These are phyloP conservation scores for Lactifluus piperatus DNA, from an alignment of 768 basidiomycete species.

Conservation along the genomic window DNA sequence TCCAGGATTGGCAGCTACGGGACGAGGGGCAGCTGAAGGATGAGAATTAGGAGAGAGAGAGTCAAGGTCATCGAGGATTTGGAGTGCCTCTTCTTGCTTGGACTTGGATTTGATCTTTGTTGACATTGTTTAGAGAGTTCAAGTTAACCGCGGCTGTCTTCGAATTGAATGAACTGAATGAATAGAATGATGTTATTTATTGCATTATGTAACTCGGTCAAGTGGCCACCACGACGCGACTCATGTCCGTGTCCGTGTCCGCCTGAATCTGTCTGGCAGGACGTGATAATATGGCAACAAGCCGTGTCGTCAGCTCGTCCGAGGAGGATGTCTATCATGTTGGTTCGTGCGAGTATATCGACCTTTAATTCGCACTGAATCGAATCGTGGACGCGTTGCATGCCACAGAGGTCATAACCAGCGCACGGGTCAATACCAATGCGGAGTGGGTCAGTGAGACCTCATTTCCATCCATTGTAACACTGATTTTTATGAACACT, in stretches of 20 bases:
- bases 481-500: not conserved
- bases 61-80: conserved; percentile 92
- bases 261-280: not conserved
- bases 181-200: too few relatives aligned
- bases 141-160: too few relatives aligned
- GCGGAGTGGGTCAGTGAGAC: conserved; percentile 42
- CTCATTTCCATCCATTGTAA: not conserved
- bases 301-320: not conserved
- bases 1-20: conserved; percentile 36
- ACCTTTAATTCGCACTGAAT: not conserved
- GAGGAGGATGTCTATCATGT: conserved; percentile 23
- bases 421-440: conserved; percentile 43
- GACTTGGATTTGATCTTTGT: conserved; percentile 52
- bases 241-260: too few relatives aligned
- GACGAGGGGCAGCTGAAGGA: conserved; percentile 21
- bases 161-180: too few relatives aligned
- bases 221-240: too few relatives aligned
- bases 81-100: conserved; percentile 82
- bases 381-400: not conserved
- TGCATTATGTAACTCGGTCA: too few relatives aligned
- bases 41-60: conserved; percentile 39
- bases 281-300: not conserved
- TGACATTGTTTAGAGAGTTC: not conserved
- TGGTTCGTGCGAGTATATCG: conserved; percentile 19
- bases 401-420: conserved; percentile 49